These are phyloP conservation scores for Glaciozyma martinii DNA, from an alignment of 768 basidiomycete species.

Conservation along the genomic window DNA sequence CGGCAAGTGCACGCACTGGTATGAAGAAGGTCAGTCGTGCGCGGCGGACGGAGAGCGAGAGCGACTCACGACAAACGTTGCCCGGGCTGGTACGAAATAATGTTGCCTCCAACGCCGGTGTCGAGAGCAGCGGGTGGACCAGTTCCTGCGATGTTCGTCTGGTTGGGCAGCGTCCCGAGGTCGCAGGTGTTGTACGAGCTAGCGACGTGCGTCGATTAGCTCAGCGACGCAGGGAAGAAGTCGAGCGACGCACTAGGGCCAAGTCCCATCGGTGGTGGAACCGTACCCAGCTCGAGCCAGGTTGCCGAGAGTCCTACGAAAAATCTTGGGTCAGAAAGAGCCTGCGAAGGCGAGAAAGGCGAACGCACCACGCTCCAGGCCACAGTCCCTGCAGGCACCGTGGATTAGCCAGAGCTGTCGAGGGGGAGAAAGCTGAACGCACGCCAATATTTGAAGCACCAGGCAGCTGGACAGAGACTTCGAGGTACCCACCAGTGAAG, in stretches of 20 bases:
- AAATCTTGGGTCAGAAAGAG: slow-evolving; percentile 30
- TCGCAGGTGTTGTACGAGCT: slow-evolving; percentile 79
- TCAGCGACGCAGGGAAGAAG: too few species aligned
- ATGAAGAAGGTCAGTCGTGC: neutral
- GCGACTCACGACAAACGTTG: slow-evolving; percentile 58
- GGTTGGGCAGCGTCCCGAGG: slow-evolving; percentile 73
- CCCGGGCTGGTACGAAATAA: slow-evolving; percentile 71
- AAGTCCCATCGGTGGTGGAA: slow-evolving; percentile 69
- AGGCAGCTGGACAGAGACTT: slow-evolving; percentile 37
- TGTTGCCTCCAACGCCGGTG: slow-evolving; percentile 44
- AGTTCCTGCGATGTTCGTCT: slow-evolving; percentile 53
- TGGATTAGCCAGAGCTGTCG: slow-evolving; percentile 29
- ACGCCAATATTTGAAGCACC: slow-evolving; percentile 3
- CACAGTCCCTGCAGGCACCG: too few species aligned
- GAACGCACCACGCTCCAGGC: slow-evolving; percentile 69
- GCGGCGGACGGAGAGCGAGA: neutral
- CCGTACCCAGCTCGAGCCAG: slow-evolving; percentile 79
- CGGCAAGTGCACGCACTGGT: slow-evolving; percentile 66
- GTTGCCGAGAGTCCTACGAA: slow-evolving; percentile 43
- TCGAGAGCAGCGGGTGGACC: slow-evolving; percentile 49
- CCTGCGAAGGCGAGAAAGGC: neutral
- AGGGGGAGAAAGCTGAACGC: neutral
- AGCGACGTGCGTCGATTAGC: slow-evolving; percentile 43
- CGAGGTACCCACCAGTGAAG: slow-evolving; percentile 85
- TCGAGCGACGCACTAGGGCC: slow-evolving; percentile 38